These are phyloP conservation scores for Cerrena zonata DNA, from an alignment of 1,284 basidiomycete species.

Conservation along the genomic window DNA sequence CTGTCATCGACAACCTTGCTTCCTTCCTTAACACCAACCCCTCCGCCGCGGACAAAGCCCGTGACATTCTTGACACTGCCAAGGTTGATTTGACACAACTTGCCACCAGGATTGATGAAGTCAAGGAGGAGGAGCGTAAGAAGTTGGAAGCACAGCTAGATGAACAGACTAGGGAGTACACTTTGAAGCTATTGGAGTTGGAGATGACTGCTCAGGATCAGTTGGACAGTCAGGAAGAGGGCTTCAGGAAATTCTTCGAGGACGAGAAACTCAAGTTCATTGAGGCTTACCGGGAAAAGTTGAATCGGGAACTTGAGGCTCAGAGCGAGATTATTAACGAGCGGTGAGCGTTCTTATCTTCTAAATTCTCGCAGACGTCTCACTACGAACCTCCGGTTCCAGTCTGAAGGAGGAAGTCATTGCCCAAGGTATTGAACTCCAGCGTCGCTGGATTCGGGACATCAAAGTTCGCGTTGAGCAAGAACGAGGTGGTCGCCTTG, in stretches of 20 bases:
- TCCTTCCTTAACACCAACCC: slow-evolving; percentile 76
- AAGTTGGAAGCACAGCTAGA: slow-evolving; percentile 78
- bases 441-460: slow-evolving; percentile 92
- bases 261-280: slow-evolving; percentile 74
- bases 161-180: slow-evolving; percentile 81
- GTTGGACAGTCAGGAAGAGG: slow-evolving; percentile 81
- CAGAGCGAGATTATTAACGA: slow-evolving; percentile 94
- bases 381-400: not conserved
- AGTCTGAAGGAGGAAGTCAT: slow-evolving; percentile 93
- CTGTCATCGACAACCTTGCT: slow-evolving; percentile 89
- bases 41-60: slow-evolving; percentile 59
- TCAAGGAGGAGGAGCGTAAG: slow-evolving; percentile 76
- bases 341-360: slow-evolving; percentile 46
- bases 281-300: slow-evolving; percentile 78
- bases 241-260: slow-evolving; percentile 79
- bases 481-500: slow-evolving; percentile 91
- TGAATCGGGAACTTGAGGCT: slow-evolving; percentile 80
- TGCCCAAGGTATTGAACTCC: slow-evolving; percentile 94
- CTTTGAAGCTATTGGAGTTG: slow-evolving; percentile 73
- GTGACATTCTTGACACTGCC: slow-evolving; percentile 68
- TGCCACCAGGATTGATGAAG: slow-evolving; percentile 71
- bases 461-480: slow-evolving; percentile 94
- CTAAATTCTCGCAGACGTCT: not conserved
- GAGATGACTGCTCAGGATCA: slow-evolving; percentile 83
- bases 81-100: slow-evolving; percentile 82